Percentiles rank a stretch among this genome's conserved stretches.
These are phyloP conservation scores for Termitomyces sp. DNA, from an alignment of 768 basidiomycete genomes.

Conservation along the genomic window DNA sequence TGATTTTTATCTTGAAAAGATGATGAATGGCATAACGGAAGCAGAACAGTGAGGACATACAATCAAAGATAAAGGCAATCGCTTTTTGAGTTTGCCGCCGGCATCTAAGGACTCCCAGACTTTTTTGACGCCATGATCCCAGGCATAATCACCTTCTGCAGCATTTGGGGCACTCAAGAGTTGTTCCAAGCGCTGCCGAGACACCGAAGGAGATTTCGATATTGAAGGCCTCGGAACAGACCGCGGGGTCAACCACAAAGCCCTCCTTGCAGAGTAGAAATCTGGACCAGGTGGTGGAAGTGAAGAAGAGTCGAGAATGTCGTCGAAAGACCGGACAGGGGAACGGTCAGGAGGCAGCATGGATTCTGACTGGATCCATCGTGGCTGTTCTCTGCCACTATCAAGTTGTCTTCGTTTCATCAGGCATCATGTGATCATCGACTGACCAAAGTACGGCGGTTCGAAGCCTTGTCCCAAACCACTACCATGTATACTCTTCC, in stretches of 20 bases:
- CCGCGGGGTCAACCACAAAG: slow-evolving; percentile 49
- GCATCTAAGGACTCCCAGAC: slow-evolving; percentile 59
- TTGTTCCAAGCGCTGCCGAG: slow-evolving; percentile 44
- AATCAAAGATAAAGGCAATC: slow-evolving; percentile 57
- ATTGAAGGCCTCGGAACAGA: background rate
- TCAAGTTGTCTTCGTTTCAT: slow-evolving; percentile 1
- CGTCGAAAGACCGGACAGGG: slow-evolving; percentile 26
- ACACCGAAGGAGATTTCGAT: slow-evolving; percentile 23
- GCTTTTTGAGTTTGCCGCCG: slow-evolving; percentile 53
- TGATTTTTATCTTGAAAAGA: slow-evolving; percentile 55
- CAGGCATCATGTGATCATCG: slow-evolving; percentile 11
- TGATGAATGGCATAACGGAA: slow-evolving; percentile 12
- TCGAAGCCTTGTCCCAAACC: slow-evolving; percentile 20
- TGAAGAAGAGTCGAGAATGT: slow-evolving; percentile 28
- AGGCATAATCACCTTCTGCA: slow-evolving; percentile 44
- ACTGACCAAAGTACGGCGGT: slow-evolving; percentile 7
- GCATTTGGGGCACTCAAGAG: slow-evolving; percentile 43
- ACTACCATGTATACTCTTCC: slow-evolving; percentile 46
- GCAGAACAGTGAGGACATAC: slow-evolving; percentile 35
- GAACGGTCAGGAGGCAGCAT: slow-evolving; percentile 3
- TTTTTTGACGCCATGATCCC: slow-evolving; percentile 51
- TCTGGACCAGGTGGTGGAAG: slow-evolving; percentile 62
- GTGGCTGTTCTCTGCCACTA: background rate
- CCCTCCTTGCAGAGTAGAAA: slow-evolving; percentile 57
- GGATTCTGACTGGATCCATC: slow-evolving; percentile 2